phyloP scores from a whole-genome alignment of 306 rosid species.

The Fragaria ananassa region DNA sequence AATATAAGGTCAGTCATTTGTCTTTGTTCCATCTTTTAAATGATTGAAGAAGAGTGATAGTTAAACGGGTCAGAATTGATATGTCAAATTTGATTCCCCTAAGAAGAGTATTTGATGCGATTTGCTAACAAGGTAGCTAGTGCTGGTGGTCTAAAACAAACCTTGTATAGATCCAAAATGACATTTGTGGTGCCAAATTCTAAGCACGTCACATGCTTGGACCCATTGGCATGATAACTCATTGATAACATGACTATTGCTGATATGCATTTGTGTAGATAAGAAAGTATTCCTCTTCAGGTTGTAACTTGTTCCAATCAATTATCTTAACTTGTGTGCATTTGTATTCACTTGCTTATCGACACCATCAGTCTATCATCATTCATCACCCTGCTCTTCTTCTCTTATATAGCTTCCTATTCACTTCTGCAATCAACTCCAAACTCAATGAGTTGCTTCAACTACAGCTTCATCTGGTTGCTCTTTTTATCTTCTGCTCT shows the following conservation, averaged over 20 bases:
- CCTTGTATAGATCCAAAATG: background rate
- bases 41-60: background rate
- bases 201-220: background rate
- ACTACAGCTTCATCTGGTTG: conserved; percentile 12
- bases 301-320: conserved; percentile 1
- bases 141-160: background rate
- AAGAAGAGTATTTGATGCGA: background rate
- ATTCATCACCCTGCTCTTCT: background rate
- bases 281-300: background rate
- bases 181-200: background rate
- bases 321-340: conserved; percentile 9
- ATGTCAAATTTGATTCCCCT: background rate
- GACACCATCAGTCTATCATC: background rate
- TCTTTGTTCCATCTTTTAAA: background rate
- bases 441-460: conserved; percentile 10
- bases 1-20: background rate
- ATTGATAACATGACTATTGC: no score
- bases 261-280: background rate
- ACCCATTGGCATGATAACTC: conserved; percentile 3
- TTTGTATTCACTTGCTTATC: no score
- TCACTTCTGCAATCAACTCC: no score
- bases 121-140: background rate
- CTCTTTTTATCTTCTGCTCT: conserved; percentile 13
- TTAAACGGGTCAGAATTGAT: no score
- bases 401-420: background rate